Conservation (phyloP, 768 basidiomycete species). For the Russula vinacea region DNA sequence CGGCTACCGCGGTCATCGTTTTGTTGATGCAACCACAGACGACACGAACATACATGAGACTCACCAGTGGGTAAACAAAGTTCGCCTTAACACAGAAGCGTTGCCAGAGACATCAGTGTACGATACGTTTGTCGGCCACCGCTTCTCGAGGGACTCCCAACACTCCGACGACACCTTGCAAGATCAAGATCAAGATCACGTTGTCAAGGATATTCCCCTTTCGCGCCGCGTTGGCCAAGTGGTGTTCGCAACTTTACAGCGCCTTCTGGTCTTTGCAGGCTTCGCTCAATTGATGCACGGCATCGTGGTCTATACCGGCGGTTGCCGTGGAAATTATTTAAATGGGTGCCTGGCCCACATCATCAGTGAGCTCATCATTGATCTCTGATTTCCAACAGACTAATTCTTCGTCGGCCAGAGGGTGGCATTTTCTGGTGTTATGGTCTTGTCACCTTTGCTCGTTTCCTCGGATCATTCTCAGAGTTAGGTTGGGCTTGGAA, state of each 20-base stretch:
- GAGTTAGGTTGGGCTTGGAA: conserved; percentile 98
- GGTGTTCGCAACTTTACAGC: conserved; percentile 55
- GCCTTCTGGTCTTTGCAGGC: conserved; percentile 66
- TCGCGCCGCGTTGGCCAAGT: conserved; percentile 45
- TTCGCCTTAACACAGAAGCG: conserved; percentile 41
- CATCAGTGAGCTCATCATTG: conserved; percentile 60
- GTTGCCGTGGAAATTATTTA: conserved; percentile 72
- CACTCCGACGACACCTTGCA: conserved; percentile 60
- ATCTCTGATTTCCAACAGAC: conserved; percentile 11
- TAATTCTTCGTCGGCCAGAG: conserved; percentile 46
- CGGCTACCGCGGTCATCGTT: conserved; percentile 9
- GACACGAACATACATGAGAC: conserved; percentile 35
- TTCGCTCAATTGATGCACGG: conserved; percentile 66
- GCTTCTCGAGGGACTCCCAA: conserved; percentile 42
- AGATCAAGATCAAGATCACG: conserved; percentile 39
- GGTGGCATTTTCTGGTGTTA: conserved; percentile 92
- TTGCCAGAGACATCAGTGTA: conserved; percentile 48
- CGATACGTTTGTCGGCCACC: conserved; percentile 51
- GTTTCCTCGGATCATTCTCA: conserved; percentile 88
- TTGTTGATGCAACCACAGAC: conserved; percentile 12
- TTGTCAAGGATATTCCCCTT: conserved; percentile 31
- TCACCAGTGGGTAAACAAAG: conserved; percentile 54
- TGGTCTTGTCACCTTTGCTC: conserved; percentile 83
- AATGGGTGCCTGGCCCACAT: conserved; percentile 88
- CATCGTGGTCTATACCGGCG: conserved; percentile 79